These are phyloP conservation scores for Thraustotheca clavata DNA, from an alignment of 352 stramenopile species.

Conservation along the genomic window DNA sequence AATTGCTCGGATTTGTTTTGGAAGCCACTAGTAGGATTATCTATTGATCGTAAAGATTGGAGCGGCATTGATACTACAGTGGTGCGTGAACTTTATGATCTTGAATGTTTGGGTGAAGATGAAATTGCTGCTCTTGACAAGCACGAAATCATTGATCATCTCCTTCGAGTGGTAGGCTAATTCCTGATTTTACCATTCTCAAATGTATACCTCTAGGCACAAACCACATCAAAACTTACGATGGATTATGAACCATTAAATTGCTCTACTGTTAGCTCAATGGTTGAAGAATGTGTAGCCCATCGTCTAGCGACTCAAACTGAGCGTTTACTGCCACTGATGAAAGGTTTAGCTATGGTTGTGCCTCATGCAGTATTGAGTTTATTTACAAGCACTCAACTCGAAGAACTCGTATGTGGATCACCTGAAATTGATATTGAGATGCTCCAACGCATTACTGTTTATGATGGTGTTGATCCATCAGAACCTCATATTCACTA, in stretches of 20 bases:
- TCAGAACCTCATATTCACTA: slow-evolving; percentile 44
- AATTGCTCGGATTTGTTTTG: slow-evolving; percentile 32
- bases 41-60: slow-evolving; percentile 27
- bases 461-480: slow-evolving; percentile 77
- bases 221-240: background rate
- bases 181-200: background rate
- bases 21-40: slow-evolving; percentile 29
- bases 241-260: background rate
- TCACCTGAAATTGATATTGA: slow-evolving; percentile 83
- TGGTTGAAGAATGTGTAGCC: slow-evolving; percentile 5
- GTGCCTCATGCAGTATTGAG: slow-evolving; percentile 77
- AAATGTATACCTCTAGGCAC: background rate
- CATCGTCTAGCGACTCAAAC: background rate
- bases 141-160: slow-evolving; percentile 6
- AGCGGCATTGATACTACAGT: slow-evolving; percentile 29
- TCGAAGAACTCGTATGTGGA: slow-evolving; percentile 80
- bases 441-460: slow-evolving; percentile 63
- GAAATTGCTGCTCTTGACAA: slow-evolving; percentile 1
- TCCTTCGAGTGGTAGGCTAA: slow-evolving; percentile 11
- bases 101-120: slow-evolving; percentile 12
- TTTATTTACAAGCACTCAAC: slow-evolving; percentile 70
- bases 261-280: background rate
- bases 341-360: slow-evolving; percentile 61
- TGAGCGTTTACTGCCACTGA: background rate
- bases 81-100: slow-evolving; percentile 24